Percentiles rank a stretch among this genome's conserved stretches.
Evolutionary conservation across 2,329 filamentous ascomycete species (phyloP).

Genomic region (Xylariaceae sp.): DNA sequence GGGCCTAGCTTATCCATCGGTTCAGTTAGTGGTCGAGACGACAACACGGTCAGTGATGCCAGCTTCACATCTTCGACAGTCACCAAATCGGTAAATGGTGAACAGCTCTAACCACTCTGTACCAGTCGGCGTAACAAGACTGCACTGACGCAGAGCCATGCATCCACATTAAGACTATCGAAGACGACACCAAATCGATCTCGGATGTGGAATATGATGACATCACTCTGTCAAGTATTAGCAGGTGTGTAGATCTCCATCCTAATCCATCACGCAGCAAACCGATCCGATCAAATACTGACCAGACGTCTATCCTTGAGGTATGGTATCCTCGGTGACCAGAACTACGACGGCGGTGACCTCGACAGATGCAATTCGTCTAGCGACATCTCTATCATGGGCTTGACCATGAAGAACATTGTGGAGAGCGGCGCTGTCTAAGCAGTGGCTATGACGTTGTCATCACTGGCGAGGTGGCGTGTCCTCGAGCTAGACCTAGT

Average conservation of each 20-base stretch:
- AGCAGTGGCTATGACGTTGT: too few relatives aligned
- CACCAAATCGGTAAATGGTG: constrained; percentile 2
- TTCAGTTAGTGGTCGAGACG: not conserved
- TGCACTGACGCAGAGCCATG: not conserved
- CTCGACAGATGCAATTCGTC: not conserved
- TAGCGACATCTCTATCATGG: constrained; percentile 1
- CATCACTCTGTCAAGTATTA: constrained; percentile 1
- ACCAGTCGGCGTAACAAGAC: not conserved
- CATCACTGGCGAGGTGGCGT: too few relatives aligned
- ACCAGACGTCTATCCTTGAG: too few relatives aligned
- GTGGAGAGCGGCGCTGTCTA: too few relatives aligned
- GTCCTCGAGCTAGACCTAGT: too few relatives aligned
- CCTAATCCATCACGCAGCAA: too few relatives aligned
- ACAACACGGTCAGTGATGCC: constrained; percentile 2
- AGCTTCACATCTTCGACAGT: constrained; percentile 1
- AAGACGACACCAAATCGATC: not conserved
- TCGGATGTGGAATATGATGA: not conserved
- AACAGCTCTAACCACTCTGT: not conserved
- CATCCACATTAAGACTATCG: not conserved
- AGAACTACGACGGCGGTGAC: constrained; percentile 6
- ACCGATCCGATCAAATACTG: too few relatives aligned
- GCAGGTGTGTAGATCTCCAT: too few relatives aligned
- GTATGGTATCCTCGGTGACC: constrained; percentile 1
- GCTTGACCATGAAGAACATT: constrained; percentile 7
- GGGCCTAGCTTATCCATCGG: constrained; percentile 1